Percentiles rank a stretch among this genome's conserved stretches.
Conservation (phyloP, 2,329 filamentous ascomycete species). For the Geosmithia flava region DNA sequence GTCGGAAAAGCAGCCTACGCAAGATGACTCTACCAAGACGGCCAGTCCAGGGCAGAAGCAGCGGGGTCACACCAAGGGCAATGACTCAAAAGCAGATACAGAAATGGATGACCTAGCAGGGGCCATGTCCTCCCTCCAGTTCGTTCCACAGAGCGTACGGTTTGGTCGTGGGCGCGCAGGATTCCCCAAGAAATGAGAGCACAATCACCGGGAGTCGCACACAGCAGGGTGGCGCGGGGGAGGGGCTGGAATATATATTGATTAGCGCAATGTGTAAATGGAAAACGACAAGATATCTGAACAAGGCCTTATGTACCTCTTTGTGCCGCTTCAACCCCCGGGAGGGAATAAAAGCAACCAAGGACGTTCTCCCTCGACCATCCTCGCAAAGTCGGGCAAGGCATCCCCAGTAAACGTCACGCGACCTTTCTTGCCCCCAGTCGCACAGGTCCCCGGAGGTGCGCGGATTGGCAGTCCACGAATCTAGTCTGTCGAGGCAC, state of each 20-base stretch:
- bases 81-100: conserved; percentile 22
- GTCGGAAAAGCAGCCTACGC: not conserved
- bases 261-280: not conserved
- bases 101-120: conserved; percentile 51
- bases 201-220: not conserved
- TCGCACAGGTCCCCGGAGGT: not conserved
- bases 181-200: conserved; percentile 21
- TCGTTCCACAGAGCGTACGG: conserved; percentile 54
- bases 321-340: not conserved
- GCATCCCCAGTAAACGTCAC: not conserved
- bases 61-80: not conserved
- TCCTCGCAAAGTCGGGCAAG: too few species aligned
- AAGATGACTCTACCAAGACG: not conserved
- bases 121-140: conserved; percentile 60
- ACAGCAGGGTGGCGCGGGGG: not conserved
- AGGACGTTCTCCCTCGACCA: too few species aligned
- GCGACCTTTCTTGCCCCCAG: not conserved
- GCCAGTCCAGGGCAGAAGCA: conserved; percentile 2
- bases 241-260: not conserved
- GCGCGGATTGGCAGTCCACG: not conserved
- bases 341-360: too few species aligned
- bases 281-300: not conserved
- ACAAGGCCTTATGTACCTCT: not conserved
- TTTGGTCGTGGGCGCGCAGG: conserved; percentile 49
- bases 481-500: conserved; percentile 66